These are phyloP conservation scores for Stagonosporopsis tanaceti DNA, from an alignment of 2,329 filamentous ascomycete genomes.

Conservation along the genomic window DNA sequence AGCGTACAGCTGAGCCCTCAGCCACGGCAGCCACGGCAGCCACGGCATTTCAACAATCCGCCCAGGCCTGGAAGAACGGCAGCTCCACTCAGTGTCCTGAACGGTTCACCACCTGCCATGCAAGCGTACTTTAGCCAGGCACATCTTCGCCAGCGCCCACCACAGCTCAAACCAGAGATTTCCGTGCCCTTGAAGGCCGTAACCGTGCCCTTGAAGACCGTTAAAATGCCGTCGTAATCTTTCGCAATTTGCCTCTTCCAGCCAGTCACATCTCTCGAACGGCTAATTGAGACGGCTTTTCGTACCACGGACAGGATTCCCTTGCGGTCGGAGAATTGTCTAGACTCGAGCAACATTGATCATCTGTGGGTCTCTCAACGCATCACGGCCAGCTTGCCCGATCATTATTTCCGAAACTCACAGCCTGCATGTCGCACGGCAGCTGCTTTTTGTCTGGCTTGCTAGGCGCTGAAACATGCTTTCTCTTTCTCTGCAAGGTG, in stretches of 20 bases:
- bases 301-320: slow-evolving; percentile 12
- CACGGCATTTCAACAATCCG: slow-evolving; percentile 6
- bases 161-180: slow-evolving; percentile 6
- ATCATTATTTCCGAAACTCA: slow-evolving; percentile 9
- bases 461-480: slow-evolving; percentile 10
- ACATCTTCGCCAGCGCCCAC: slow-evolving; percentile 15
- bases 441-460: slow-evolving; percentile 13
- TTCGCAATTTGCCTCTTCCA: neutral
- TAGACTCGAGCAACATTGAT: slow-evolving; percentile 17
- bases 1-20: slow-evolving; percentile 7
- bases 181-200: slow-evolving; percentile 2
- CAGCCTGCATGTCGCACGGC: slow-evolving; percentile 9
- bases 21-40: slow-evolving; percentile 5
- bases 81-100: slow-evolving; percentile 15
- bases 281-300: slow-evolving; percentile 6
- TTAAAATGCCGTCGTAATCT: slow-evolving; percentile 7
- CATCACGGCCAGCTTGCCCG: slow-evolving; percentile 10
- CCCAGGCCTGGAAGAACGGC: slow-evolving; percentile 8
- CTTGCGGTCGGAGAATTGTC: slow-evolving; percentile 21
- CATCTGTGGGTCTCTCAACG: slow-evolving; percentile 14
- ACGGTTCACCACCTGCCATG: slow-evolving; percentile 15
- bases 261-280: slow-evolving; percentile 5
- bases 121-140: slow-evolving; percentile 16
- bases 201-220: neutral
- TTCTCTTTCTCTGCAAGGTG: neutral